Conservation (phyloP, 2,329 filamentous ascomycete genomes). For the Colletotrichum horii region DNA sequence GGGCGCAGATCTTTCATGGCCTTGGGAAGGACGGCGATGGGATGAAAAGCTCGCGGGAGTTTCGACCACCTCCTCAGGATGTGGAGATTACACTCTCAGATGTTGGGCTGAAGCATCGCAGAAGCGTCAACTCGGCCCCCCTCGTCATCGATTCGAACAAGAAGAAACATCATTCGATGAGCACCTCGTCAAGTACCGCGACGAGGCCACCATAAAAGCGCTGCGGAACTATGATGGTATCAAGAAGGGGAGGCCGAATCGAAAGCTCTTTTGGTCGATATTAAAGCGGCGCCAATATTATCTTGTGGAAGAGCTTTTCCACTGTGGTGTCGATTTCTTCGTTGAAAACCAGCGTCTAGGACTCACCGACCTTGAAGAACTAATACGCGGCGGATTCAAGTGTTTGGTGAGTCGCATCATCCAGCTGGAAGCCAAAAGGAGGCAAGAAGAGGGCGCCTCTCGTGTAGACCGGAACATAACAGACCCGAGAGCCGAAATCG, state of each 20-base stretch:
- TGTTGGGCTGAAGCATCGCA: background rate
- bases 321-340: conserved; percentile 19
- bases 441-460: conserved; percentile 1
- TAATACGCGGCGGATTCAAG: conserved; percentile 23
- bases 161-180: background rate
- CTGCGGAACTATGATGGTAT: conserved; percentile 15
- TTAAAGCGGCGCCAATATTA: conserved; percentile 25
- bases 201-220: background rate
- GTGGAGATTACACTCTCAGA: background rate
- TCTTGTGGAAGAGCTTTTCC: conserved; percentile 24
- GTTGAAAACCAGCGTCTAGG: no score
- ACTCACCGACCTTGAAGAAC: background rate
- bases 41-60: background rate
- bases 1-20: conserved; percentile 14
- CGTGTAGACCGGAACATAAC: rapidly evolving
- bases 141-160: rapidly evolving
- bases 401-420: conserved; percentile 25
- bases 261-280: background rate
- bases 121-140: background rate
- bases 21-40: background rate
- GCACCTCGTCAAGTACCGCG: background rate
- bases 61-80: background rate
- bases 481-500: background rate
- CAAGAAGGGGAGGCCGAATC: background rate
- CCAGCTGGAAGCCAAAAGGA: conserved; percentile 4